phyloP scores from a whole-genome alignment of 139 green algal genomes.

The Raphidocelis subcapitata region DNA sequence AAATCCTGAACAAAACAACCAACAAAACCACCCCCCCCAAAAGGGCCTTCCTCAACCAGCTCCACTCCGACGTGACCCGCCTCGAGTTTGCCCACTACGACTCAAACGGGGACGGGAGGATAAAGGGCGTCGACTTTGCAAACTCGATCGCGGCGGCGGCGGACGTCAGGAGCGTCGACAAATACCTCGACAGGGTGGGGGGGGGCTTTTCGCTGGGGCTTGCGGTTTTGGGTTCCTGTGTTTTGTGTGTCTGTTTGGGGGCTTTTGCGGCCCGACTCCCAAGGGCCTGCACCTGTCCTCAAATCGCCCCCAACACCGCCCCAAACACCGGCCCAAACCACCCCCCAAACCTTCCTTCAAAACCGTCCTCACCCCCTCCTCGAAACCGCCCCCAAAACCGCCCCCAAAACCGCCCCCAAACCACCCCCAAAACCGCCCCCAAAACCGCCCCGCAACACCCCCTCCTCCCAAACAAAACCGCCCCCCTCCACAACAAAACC shows the following conservation, averaged over 20 bases:
- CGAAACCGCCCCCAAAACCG: neutral
- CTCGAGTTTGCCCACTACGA: constrained; percentile 82
- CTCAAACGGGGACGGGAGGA: constrained; percentile 16
- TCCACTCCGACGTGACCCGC: constrained; percentile 58
- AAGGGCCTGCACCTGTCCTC: neutral
- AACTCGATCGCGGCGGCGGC: constrained; percentile 38
- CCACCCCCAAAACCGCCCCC: neutral
- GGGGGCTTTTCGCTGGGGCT: neutral
- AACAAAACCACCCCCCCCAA: neutral
- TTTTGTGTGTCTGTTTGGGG: too few relatives aligned
- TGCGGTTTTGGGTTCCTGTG: too few relatives aligned
- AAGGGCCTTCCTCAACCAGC: constrained; percentile 39
- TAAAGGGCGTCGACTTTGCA: constrained; percentile 52
- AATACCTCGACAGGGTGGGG: constrained; percentile 45
- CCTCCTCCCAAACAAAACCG: neutral
- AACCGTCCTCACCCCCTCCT: neutral
- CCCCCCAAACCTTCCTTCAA: neutral
- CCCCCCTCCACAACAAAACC: neutral
- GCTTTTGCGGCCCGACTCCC: neutral
- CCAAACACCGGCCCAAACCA: too few relatives aligned
- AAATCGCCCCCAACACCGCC: neutral
- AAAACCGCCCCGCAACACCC: too few relatives aligned
- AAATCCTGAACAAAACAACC: neutral
- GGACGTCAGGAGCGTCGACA: constrained; percentile 36
- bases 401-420: neutral